phyloP scores from a whole-genome alignment of 1,284 basidiomycete species.

The Irpex lacteus region DNA sequence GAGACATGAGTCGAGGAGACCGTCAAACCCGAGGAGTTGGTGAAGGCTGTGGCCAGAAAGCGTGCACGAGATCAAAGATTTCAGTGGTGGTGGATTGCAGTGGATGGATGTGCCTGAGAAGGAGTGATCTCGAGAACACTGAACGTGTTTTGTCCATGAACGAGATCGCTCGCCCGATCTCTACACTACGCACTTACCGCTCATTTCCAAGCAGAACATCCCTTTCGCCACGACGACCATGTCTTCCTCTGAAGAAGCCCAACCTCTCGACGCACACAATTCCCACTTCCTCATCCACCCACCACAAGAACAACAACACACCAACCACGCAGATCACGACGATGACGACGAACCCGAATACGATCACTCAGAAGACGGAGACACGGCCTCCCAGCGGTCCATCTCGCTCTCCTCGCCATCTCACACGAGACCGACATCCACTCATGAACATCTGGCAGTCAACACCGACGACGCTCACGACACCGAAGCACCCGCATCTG shows the following conservation, averaged over 20 bases:
- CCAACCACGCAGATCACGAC: constrained; percentile 8
- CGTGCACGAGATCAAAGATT: too few species aligned
- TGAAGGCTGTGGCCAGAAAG: too few species aligned
- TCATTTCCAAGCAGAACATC: background rate
- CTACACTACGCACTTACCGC: too few species aligned
- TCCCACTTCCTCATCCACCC: constrained; percentile 26
- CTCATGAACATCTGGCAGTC: constrained; percentile 1
- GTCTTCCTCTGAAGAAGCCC: background rate
- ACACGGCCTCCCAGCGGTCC: constrained; percentile 78
- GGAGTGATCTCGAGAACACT: too few species aligned
- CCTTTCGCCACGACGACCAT: background rate
- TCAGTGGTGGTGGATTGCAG: too few species aligned
- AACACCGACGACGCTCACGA: constrained; percentile 22
- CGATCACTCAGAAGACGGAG: constrained; percentile 45
- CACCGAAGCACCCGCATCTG: constrained; percentile 12
- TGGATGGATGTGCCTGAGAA: too few species aligned
- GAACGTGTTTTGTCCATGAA: too few species aligned
- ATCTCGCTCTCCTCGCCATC: constrained; percentile 67
- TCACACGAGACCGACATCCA: constrained; percentile 24
- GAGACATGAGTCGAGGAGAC: too few species aligned
- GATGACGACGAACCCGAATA: constrained; percentile 19
- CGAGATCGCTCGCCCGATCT: too few species aligned
- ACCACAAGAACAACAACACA: constrained; percentile 22
- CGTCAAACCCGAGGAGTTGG: too few species aligned
- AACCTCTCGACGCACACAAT: constrained; percentile 17